phyloP scores from a whole-genome alignment of 257 asterid species.

The Solanum chiquidenum region DNA sequence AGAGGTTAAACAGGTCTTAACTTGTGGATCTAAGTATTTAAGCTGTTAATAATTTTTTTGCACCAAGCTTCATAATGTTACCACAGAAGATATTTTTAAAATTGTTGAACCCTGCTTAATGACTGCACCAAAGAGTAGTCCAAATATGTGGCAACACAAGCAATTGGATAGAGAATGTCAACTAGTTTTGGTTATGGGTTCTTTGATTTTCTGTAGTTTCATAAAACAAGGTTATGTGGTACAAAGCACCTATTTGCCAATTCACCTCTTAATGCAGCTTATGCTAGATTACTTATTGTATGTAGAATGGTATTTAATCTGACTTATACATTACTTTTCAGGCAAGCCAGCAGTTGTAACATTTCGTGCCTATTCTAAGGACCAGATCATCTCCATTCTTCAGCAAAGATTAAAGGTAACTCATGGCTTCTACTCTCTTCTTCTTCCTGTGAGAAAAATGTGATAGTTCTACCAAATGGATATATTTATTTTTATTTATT shows the following conservation, averaged over 20 bases:
- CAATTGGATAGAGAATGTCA: not conserved
- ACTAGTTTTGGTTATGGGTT: not conserved
- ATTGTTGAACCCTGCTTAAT: not conserved
- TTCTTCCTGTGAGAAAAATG: not conserved
- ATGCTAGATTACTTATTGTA: not conserved
- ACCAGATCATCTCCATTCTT: conserved; percentile 74
- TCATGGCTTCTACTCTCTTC: not conserved
- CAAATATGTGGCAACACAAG: not conserved
- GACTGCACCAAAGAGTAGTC: not conserved
- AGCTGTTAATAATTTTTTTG: not conserved
- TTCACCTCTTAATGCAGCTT: not conserved
- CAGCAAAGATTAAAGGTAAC: conserved; percentile 70
- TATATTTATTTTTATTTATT: not conserved
- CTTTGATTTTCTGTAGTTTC: not conserved
- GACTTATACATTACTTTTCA: conserved; percentile 10
- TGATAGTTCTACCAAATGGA: not conserved
- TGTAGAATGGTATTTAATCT: not conserved
- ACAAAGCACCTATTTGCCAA: not conserved
- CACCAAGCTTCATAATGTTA: not conserved
- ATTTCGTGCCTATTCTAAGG: conserved; percentile 85
- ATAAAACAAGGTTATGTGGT: not conserved
- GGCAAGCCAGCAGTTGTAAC: conserved; percentile 93
- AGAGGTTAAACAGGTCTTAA: not conserved
- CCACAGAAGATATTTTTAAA: not conserved
- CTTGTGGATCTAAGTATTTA: not conserved